Evolutionary conservation across 768 basidiomycete species (phyloP).

Genomic region (Rhodotorula taiwanensis): DNA sequence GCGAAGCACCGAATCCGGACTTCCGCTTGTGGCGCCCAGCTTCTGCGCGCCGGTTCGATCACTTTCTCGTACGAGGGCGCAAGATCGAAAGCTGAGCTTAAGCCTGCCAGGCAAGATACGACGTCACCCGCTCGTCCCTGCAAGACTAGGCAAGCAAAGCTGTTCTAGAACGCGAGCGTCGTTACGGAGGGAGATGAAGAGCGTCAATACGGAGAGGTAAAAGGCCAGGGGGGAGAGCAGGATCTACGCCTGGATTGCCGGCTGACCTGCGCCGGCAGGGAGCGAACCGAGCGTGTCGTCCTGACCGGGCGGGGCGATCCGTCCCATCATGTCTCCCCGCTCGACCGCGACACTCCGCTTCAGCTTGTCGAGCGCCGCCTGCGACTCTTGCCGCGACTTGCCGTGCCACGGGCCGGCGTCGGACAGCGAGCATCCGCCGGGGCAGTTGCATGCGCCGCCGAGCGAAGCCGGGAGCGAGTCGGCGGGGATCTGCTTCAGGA

Average conservation of each 20-base stretch:
- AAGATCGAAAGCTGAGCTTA: too few species aligned
- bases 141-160: too few species aligned
- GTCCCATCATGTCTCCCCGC: constrained; percentile 13
- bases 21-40: too few species aligned
- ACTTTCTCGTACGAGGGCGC: too few species aligned
- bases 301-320: constrained; percentile 23
- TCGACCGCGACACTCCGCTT: constrained; percentile 23
- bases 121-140: too few species aligned
- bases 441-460: constrained; percentile 77
- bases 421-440: constrained; percentile 73
- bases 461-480: constrained; percentile 75
- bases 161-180: too few species aligned
- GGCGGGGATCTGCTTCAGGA: constrained; percentile 71
- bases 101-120: too few species aligned
- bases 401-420: constrained; percentile 88
- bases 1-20: too few species aligned
- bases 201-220: not conserved
- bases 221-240: not conserved
- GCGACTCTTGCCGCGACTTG: constrained; percentile 9
- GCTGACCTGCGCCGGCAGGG: too few species aligned
- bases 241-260: not conserved
- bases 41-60: too few species aligned
- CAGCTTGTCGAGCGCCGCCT: constrained; percentile 15
- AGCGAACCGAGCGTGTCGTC: not conserved
- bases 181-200: not conserved